A percentile compares a stretch with the other conserved stretches of the same genome.
Conservation (phyloP, 805 yeast species). For the Danielia reshetovae region DNA sequence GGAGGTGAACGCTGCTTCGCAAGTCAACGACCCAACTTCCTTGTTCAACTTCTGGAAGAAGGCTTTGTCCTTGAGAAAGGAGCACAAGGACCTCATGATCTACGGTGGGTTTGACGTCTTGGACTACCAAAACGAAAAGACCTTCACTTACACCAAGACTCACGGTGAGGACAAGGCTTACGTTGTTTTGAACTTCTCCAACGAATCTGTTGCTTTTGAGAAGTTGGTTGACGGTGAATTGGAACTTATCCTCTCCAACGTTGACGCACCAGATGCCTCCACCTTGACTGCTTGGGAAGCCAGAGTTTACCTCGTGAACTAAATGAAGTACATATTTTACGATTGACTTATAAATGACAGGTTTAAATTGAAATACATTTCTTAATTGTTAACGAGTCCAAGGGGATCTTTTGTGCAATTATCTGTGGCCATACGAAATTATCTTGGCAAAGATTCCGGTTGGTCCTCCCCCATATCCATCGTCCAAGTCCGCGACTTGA, state of each 20-base stretch:
- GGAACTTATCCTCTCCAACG: slow-evolving; percentile 31
- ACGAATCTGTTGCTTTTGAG: slow-evolving; percentile 20
- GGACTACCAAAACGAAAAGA: slow-evolving; percentile 39
- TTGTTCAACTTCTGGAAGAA: slow-evolving; percentile 44
- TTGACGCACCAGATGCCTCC: slow-evolving; percentile 18
- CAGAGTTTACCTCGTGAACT: slow-evolving; percentile 32
- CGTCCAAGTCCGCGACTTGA: slow-evolving; percentile 30
- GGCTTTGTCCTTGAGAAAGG: slow-evolving; percentile 41
- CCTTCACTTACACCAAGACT: slow-evolving; percentile 41
- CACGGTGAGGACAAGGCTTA: slow-evolving; percentile 22
- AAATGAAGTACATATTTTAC: too few relatives aligned
- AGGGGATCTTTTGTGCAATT: too few relatives aligned
- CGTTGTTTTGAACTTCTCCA: slow-evolving; percentile 22
- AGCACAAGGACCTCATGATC: slow-evolving; percentile 38
- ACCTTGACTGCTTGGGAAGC: slow-evolving; percentile 43
- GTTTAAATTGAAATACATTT: background rate
- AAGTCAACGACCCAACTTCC: slow-evolving; percentile 43
- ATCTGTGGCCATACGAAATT: too few relatives aligned
- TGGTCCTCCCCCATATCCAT: slow-evolving; percentile 6
- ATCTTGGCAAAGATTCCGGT: too few relatives aligned
- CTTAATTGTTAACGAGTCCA: background rate
- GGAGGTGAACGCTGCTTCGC: slow-evolving; percentile 46
- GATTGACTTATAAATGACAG: too few relatives aligned
- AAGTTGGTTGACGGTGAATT: slow-evolving; percentile 23
- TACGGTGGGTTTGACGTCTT: slow-evolving; percentile 45